Percentiles rank a stretch among this genome's conserved stretches.
phyloP scores from a whole-genome alignment of 768 basidiomycete genomes.

The Podaxis sp. region DNA sequence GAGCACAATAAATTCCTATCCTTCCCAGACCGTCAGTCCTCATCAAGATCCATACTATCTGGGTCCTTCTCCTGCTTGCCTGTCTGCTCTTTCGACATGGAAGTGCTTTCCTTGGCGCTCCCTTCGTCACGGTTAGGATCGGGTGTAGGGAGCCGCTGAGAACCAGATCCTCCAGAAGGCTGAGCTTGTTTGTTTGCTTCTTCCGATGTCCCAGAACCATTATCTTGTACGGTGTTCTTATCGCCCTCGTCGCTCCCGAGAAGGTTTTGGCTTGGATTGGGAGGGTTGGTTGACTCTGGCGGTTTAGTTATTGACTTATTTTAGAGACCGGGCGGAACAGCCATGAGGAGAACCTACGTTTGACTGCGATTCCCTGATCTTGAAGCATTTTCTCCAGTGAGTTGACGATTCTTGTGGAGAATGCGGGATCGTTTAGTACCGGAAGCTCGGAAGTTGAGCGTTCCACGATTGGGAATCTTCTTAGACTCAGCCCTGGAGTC shows the following conservation, averaged over 20 bases:
- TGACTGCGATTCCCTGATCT: constrained; percentile 8
- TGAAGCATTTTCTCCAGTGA: constrained; percentile 16
- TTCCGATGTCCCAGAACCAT: background rate
- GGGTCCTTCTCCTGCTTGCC: constrained; percentile 3
- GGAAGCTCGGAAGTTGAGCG: constrained; percentile 15
- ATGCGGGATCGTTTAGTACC: constrained; percentile 9
- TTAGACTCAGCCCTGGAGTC: background rate
- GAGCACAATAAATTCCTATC: background rate
- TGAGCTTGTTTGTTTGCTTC: constrained; percentile 1
- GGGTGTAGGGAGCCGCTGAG: background rate
- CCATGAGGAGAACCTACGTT: background rate
- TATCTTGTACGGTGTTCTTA: background rate
- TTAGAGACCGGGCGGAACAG: background rate
- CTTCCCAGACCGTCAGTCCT: background rate
- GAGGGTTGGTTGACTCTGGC: background rate
- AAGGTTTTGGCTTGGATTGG: background rate
- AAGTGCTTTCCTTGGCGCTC: background rate
- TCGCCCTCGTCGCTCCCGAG: background rate
- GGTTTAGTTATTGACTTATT: background rate
- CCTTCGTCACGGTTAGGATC: background rate
- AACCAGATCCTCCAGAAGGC: background rate
- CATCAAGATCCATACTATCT: constrained; percentile 13
- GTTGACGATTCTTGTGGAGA: constrained; percentile 10
- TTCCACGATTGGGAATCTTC: constrained; percentile 16
- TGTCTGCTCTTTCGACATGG: background rate